Evolutionary conservation across 352 stramenopile genomes (phyloP).

Genomic region (Phytophthora pini): DNA sequence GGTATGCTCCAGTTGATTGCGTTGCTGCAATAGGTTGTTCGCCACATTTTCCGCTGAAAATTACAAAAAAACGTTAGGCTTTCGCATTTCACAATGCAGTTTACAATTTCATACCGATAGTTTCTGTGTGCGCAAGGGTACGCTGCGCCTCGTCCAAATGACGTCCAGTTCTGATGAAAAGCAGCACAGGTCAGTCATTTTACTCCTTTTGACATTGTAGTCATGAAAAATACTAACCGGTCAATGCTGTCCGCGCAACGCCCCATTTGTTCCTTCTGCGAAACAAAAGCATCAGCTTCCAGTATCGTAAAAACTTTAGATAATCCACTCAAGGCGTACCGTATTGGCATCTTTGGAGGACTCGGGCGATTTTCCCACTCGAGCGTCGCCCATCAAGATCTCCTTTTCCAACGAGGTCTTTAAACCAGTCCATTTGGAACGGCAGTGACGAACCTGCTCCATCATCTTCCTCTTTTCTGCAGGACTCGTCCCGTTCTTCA

Average conservation of each 20-base stretch:
- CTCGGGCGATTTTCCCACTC: slow-evolving; percentile 24
- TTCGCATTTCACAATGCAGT: too few relatives aligned
- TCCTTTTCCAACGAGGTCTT: slow-evolving; percentile 67
- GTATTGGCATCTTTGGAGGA: slow-evolving; percentile 33
- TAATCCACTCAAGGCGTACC: slow-evolving; percentile 8
- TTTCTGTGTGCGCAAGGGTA: slow-evolving; percentile 76
- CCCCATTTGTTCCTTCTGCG: slow-evolving; percentile 54
- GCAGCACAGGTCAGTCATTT: background rate
- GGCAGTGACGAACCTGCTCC: slow-evolving; percentile 54
- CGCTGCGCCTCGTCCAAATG: slow-evolving; percentile 77
- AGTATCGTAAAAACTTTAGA: too few relatives aligned
- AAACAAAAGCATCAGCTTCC: background rate
- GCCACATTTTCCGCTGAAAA: slow-evolving; percentile 63
- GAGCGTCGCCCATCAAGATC: slow-evolving; percentile 56
- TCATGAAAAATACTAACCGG: slow-evolving; percentile 26
- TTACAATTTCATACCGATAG: slow-evolving; percentile 51
- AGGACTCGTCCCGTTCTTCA: slow-evolving; percentile 37
- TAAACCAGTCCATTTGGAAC: slow-evolving; percentile 53
- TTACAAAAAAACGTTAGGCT: background rate
- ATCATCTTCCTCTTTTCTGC: slow-evolving; percentile 51
- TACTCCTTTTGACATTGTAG: background rate
- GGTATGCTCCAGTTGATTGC: slow-evolving; percentile 71
- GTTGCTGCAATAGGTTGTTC: slow-evolving; percentile 75
- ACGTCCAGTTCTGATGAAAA: slow-evolving; percentile 55
- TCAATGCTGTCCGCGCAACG: slow-evolving; percentile 53